These are phyloP conservation scores for Neurospora sp. DNA, from an alignment of 495 filamentous ascomycete species.

Conservation along the genomic window DNA sequence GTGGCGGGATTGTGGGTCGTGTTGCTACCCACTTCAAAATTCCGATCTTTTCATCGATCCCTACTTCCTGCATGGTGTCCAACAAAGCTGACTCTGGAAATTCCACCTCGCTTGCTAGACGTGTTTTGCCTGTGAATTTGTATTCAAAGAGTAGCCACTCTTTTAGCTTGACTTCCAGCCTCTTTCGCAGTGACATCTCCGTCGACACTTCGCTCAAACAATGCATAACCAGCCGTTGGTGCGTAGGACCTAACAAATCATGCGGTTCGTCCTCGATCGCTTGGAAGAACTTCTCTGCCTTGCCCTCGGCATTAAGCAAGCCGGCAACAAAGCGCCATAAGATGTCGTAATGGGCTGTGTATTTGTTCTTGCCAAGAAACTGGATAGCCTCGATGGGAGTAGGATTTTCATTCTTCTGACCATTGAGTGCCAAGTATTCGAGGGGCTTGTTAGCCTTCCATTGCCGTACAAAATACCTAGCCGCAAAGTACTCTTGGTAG, in stretches of 20 bases:
- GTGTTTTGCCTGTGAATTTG: no score
- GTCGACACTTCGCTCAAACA: constrained; percentile 26
- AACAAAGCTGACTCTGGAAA: no score
- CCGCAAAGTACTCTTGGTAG: constrained; percentile 34
- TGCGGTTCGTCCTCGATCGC: constrained; percentile 27
- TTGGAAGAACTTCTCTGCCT: constrained; percentile 21
- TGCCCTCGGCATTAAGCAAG: constrained; percentile 17
- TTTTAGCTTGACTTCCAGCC: no score
- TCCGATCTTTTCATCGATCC: no score
- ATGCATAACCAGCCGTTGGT: constrained; percentile 32
- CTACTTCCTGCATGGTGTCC: no score
- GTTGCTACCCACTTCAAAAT: no score
- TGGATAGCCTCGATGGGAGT: not conserved
- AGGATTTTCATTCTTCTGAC: not conserved
- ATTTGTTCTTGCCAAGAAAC: constrained; percentile 31
- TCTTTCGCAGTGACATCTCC: constrained; percentile 6
- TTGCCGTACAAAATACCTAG: constrained; percentile 33
- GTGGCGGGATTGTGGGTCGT: no score
- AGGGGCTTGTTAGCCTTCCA: constrained; percentile 19
- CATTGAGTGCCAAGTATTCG: constrained; percentile 9
- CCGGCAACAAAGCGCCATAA: constrained; percentile 38
- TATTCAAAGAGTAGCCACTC: no score
- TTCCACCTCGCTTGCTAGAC: no score
- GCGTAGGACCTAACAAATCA: constrained; percentile 28
- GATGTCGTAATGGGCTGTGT: constrained; percentile 29